Conservation (phyloP, 1,284 basidiomycete genomes). For the Vanrija sp. region DNA sequence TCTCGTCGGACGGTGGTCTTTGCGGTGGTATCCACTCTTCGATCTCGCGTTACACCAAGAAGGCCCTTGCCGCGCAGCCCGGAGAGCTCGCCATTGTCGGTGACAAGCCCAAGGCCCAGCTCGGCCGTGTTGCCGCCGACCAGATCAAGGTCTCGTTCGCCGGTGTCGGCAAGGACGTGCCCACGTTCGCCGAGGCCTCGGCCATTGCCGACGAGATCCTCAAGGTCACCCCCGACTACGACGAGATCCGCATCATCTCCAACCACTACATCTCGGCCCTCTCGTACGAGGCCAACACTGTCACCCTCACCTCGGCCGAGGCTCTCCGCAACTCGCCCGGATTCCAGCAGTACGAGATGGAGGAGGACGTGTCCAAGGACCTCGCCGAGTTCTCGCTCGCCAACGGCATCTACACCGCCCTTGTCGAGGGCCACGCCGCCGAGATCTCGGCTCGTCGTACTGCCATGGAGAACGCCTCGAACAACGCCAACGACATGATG, state of each 20-base stretch:
- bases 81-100: constrained; percentile 82
- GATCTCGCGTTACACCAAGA: constrained; percentile 82
- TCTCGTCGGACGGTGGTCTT: constrained; percentile 98
- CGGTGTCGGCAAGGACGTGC: constrained; percentile 95
- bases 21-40: constrained; percentile 99
- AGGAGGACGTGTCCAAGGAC: constrained; percentile 91
- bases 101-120: constrained; percentile 96
- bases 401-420: constrained; percentile 92
- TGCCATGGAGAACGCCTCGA: constrained; percentile 99
- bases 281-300: constrained; percentile 76
- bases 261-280: constrained; percentile 95
- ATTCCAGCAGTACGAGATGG: constrained; percentile 91
- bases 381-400: constrained; percentile 93
- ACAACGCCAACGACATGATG: constrained; percentile 94
- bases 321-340: constrained; percentile 74
- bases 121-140: constrained; percentile 60
- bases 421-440: constrained; percentile 93
- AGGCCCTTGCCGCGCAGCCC: constrained; percentile 57
- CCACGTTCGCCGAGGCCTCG: constrained; percentile 93
- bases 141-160: constrained; percentile 88
- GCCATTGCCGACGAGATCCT: constrained; percentile 90
- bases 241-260: constrained; percentile 82
- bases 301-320: constrained; percentile 77
- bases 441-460: constrained; percentile 77
- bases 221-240: constrained; percentile 79